Base-by-base conservation (phyloP, 1,139 yeast genomes). In the Candida sp. region DNA sequence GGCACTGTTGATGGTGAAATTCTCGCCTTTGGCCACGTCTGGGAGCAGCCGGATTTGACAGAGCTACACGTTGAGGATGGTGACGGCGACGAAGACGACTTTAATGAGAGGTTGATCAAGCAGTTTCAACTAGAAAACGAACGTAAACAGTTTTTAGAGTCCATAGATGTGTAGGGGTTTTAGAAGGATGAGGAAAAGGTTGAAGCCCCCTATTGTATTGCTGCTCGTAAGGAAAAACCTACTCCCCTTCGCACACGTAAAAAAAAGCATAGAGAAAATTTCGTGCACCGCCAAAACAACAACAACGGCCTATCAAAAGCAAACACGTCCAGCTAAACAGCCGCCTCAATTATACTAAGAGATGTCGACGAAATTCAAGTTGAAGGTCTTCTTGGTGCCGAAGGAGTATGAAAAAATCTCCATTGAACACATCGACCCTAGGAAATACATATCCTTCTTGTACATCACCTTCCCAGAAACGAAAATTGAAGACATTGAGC, bases 1-100 rank as follows among this genome's bases (percentile, higher is more conserved):
- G 88, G 88, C 1, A 80, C 85, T 7, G 72, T 76, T 49, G 88
- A 84, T 59, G 89, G 90, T 1, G 81, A 79, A 46, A 81, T 85
- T 6, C 60, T 76, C 1, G 66, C 67, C 0, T 84, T 87, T 87
- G 76, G 80, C 0, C 81, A 84, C 0, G 58, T 55, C 7, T 64
- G 65, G 58, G 63, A 65, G 11, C 50, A 49, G 3, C 63, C 68
- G 4, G 58, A 59, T 23, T 30, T 56, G 2, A 47, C 51, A 4
- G 60, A 60, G 11, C 34, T 61, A 6, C 30, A 27, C 3, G 12
- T 26, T 3, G 42, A 9, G 11, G 28, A 55, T 23, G 60, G 54
- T 5, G 44, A 42, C n/a, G 40, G 40, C 22, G 44, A 42, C 6
- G 53, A 46, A 22, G 43, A 43, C 5, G 57, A 55, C 42, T 23